Evolutionary conservation across 2,329 filamentous ascomycete species (phyloP), one percentile per base, ranked within the genome.

Genomic region (Phyllosticta citrichinensis): DNA sequence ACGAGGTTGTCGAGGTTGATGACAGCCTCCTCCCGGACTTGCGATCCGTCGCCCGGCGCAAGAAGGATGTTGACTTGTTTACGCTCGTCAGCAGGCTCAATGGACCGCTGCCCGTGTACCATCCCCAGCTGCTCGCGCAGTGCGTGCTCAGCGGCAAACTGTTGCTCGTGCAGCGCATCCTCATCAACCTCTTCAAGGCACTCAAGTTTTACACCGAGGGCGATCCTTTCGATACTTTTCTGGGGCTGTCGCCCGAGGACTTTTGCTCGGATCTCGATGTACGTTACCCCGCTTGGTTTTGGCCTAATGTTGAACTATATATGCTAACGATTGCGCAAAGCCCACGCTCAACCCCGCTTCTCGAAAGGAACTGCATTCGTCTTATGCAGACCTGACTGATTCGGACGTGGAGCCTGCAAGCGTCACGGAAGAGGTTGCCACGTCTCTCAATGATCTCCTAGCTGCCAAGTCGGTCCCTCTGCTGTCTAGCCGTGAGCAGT

Each of bases 121-220:
- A 99, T 68, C 94, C 94, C 0, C 91, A 96, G 68, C 89, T 96
- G 62, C 75, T 97, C 25, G 88, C 89, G 58, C 89, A 97, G 71
- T 93, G 89, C 67, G 90, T 96, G 47, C 78, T 96, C 25, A 83
- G 86, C 20, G 93, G 92, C 0, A 96, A 96, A 70, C 81, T 82
- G 35, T 71, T 75, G 3, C 73, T 91, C 5, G 90, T 94, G 2
- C 87, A 91, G 65, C 80, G 80, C 10, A 85, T 96, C 10, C 74
- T 97, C 27, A 77, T 88, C 57, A 83, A 83, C 5, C 77, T 99
- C 22, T 81, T 91, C 67, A 84, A 86, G 67, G 87, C 84, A 14
- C 76, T 99, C 57, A 96, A 92, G 68, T 96, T 89, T 66, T 89
- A 88, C 72, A 84, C 87, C 0, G 85, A 92, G 64, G 91, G 90